phyloP scores from a whole-genome alignment of 148 eudicot genomes.

The Fagopyrum tataricum region DNA sequence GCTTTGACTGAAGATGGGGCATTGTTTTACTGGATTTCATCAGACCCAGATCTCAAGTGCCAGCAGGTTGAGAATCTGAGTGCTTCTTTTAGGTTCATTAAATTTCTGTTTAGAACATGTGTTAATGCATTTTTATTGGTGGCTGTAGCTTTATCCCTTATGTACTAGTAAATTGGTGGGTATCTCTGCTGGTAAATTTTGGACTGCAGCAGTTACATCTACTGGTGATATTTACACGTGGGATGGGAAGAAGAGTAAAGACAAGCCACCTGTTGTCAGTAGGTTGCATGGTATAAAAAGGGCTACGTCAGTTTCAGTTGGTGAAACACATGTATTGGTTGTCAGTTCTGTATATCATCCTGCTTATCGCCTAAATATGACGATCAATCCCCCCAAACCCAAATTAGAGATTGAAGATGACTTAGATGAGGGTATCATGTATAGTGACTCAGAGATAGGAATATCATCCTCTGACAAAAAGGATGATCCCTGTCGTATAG shows the following conservation, averaged over 20 bases:
- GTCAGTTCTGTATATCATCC: constrained; percentile 88
- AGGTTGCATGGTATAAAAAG: constrained; percentile 79
- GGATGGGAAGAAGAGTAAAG: constrained; percentile 73
- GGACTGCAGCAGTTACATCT: constrained; percentile 76
- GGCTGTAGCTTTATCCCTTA: constrained; percentile 49
- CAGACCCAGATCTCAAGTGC: constrained; percentile 80
- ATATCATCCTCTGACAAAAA: constrained; percentile 17
- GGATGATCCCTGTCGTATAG: constrained; percentile 23
- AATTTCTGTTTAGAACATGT: neutral
- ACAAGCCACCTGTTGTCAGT: constrained; percentile 44
- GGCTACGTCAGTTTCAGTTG: constrained; percentile 81
- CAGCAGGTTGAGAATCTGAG: constrained; percentile 54
- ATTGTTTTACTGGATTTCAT: constrained; percentile 83
- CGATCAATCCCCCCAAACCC: constrained; percentile 22
- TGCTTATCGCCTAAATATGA: constrained; percentile 32
- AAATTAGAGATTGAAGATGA: constrained; percentile 40
- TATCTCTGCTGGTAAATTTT: constrained; percentile 83
- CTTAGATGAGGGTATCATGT: constrained; percentile 66
- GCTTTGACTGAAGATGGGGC: constrained; percentile 91
- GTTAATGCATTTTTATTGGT: neutral
- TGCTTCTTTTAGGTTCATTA: neutral
- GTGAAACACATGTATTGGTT: constrained; percentile 84
- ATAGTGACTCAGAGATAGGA: constrained; percentile 41
- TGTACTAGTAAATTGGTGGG: constrained; percentile 59
- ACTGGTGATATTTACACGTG: constrained; percentile 85